Evolutionary conservation across 2,329 filamentous ascomycete genomes (phyloP), one percentile per base, ranked within the genome.

Genomic region (Teratosphaeria pseudoeucalypti): DNA sequence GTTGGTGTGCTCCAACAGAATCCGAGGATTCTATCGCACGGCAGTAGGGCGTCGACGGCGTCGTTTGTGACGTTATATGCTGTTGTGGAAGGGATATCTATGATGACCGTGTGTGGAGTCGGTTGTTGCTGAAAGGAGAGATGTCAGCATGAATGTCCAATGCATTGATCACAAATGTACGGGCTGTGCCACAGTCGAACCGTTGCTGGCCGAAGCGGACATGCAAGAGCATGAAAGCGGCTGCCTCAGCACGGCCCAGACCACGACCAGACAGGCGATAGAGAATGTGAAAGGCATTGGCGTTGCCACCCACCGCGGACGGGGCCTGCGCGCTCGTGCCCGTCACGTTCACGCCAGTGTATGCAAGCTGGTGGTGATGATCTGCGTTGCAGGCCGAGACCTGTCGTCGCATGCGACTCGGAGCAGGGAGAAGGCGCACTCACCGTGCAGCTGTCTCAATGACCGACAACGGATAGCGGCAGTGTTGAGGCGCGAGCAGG

Each of bases 131-230:
- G 32, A 23, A 34, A 26, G 52, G 56, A 52, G 27, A 57, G 32
- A 29, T 52, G 56, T 57, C 39, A 57, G 56, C 56, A 16, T 57
- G 37, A 19, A 29, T 23, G 19, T 52, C 26, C 14, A 27, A 55
- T 32, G 49, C 39, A 29, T 39, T 47, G 43, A 57, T 55, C 43
- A 43, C 58, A 57, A 60, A 60, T 60, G 6, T 19, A 39, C 47
- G 55, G 58, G 23, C 23, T 56, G 58, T 55, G 52, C 34, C 43
- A 57, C 47, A 19, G 27, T 54, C 14, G 49, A 57, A 37, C 54
- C 54, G 58, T 60, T 26, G 47, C 54, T 49, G 53, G 43, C 58
- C 58, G 54, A 56, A 26, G 54, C n/a, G 37, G 39, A 49, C 58
- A 57, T 54, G 59, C 57, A 29, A 56, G 34, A 53, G 34, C 55